phyloP scores from a whole-genome alignment of 177 flowering plant species.

The Vitis hybrid region DNA sequence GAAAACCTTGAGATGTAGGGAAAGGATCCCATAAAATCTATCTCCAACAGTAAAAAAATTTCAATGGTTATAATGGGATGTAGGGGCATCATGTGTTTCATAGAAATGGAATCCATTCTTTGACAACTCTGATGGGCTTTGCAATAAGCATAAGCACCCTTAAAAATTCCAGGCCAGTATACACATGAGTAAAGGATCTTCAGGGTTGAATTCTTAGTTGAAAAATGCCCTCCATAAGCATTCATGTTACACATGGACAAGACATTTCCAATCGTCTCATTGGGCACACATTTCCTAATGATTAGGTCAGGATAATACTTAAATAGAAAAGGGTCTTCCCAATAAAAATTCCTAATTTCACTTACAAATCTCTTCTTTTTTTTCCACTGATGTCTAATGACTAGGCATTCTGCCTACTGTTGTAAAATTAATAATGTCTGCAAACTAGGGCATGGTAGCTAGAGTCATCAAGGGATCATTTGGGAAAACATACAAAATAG shows the following conservation, averaged over 20 bases:
- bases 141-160: background rate
- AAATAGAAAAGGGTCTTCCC: slow-evolving; percentile 13
- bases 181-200: slow-evolving; percentile 5
- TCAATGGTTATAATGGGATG: background rate
- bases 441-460: too few species aligned
- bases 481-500: too few species aligned
- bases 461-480: too few species aligned
- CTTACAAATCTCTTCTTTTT: background rate
- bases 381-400: background rate
- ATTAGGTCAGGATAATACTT: slow-evolving; percentile 9
- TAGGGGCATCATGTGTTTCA: background rate
- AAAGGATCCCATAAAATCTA: background rate
- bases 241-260: slow-evolving; percentile 3
- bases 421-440: background rate
- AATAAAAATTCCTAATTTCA: background rate
- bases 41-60: slow-evolving; percentile 3
- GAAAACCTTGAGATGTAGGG: background rate
- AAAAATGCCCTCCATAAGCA: slow-evolving; percentile 18
- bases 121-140: slow-evolving; percentile 7
- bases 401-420: background rate
- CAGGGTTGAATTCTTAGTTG: background rate
- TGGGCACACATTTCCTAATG: slow-evolving; percentile 12
- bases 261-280: background rate
- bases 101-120: background rate
- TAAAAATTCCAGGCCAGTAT: too few species aligned